Evolutionary conservation across 2,329 filamentous ascomycete genomes (phyloP).

Genomic region (Aspergillus pseudoglaucus): DNA sequence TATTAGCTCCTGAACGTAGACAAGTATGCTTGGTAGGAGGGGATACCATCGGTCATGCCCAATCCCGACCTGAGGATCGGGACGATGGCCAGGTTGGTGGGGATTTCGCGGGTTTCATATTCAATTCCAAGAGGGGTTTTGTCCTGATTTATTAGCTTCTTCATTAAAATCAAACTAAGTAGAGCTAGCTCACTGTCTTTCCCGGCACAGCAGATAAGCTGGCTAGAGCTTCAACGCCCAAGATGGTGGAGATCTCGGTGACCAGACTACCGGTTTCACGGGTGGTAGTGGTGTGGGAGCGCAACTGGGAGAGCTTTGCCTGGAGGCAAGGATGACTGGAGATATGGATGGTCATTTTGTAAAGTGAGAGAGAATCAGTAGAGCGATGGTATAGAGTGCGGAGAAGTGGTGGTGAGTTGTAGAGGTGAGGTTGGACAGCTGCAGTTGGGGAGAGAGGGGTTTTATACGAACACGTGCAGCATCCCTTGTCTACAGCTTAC

Average conservation of each 20-base stretch:
- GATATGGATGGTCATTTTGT: slow-evolving; percentile 53
- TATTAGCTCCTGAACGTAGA: slow-evolving; percentile 1
- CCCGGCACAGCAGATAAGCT: slow-evolving; percentile 38
- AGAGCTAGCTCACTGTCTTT: slow-evolving; percentile 49
- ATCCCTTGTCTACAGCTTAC: neutral
- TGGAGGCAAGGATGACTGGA: slow-evolving; percentile 78
- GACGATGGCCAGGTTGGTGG: slow-evolving; percentile 68
- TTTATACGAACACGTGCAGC: slow-evolving; percentile 1
- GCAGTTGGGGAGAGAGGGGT: slow-evolving; percentile 2
- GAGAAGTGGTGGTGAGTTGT: slow-evolving; percentile 2
- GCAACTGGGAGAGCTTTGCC: slow-evolving; percentile 84
- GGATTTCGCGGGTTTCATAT: slow-evolving; percentile 62
- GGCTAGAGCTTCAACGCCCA: slow-evolving; percentile 74
- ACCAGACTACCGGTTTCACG: slow-evolving; percentile 75
- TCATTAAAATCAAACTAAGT: neutral
- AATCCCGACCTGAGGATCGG: slow-evolving; percentile 90
- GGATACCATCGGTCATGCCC: slow-evolving; percentile 75
- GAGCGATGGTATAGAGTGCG: neutral
- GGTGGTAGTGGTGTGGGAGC: slow-evolving; percentile 62
- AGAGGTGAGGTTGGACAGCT: neutral
- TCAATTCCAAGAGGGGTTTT: slow-evolving; percentile 70
- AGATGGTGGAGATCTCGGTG: slow-evolving; percentile 76
- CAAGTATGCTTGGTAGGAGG: slow-evolving; percentile 4
- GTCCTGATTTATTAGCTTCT: slow-evolving; percentile 49
- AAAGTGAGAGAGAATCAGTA: neutral